A percentile compares a stretch with the other conserved stretches of the same genome.
phyloP scores from a whole-genome alignment of 2,329 filamentous ascomycete species.

The Teratosphaeria nubilosa region DNA sequence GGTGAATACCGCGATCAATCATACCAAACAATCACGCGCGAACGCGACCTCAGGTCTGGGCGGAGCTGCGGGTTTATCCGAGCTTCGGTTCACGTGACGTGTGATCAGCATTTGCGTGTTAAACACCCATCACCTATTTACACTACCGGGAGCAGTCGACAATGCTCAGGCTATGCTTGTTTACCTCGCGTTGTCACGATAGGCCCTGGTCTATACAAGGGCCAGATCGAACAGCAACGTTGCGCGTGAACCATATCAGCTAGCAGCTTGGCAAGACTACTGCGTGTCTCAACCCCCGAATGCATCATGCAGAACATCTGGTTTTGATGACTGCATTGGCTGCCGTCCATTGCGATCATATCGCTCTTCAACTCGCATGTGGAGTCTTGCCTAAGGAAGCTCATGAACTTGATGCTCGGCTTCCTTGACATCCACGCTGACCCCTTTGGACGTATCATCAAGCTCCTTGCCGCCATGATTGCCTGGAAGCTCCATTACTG shows the following conservation, averaged over 20 bases:
- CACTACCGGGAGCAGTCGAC: no score
- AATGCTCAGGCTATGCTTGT: no score
- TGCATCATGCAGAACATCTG: no score
- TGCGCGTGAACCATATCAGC: no score
- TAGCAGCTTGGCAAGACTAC: no score
- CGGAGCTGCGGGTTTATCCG: background rate
- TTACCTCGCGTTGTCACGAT: no score
- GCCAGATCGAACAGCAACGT: no score
- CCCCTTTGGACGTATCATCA: background rate
- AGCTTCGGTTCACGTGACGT: background rate
- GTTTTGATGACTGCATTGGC: no score
- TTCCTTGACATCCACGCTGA: background rate
- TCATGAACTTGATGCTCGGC: background rate
- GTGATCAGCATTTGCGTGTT: background rate
- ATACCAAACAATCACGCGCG: background rate
- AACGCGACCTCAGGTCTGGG: background rate
- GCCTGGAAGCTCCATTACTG: background rate
- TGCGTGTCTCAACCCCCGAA: no score
- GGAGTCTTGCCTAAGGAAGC: background rate
- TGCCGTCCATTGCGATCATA: background rate
- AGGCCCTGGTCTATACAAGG: no score
- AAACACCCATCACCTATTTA: no score
- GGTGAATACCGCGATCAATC: background rate
- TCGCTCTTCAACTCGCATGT: background rate
- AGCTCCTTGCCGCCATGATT: background rate